Conservation (phyloP, 192 early-diverging fungal species). For the Geranomyces michiganensis region DNA sequence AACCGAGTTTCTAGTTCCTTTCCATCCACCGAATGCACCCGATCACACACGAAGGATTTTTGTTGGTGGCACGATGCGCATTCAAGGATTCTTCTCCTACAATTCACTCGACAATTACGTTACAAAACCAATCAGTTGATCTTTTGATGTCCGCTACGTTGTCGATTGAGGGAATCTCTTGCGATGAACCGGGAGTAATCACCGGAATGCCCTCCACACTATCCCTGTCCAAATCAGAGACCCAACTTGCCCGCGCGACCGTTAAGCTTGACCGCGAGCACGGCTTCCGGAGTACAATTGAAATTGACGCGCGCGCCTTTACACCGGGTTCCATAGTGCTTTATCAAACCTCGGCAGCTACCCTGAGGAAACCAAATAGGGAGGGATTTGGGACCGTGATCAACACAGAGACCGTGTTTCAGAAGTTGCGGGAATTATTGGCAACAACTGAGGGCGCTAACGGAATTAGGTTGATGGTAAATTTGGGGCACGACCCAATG, state of each 20-base stretch:
- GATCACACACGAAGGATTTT: constrained; percentile 84
- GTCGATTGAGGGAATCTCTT: constrained; percentile 10
- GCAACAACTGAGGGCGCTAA: constrained; percentile 41
- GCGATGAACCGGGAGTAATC: constrained; percentile 37
- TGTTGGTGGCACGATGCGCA: constrained; percentile 87
- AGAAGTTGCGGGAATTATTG: constrained; percentile 40
- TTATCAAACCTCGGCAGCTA: constrained; percentile 49
- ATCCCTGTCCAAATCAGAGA: constrained; percentile 43
- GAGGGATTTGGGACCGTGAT: too few relatives aligned
- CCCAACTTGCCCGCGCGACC: constrained; percentile 22
- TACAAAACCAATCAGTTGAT: constrained; percentile 52
- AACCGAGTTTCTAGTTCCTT: constrained; percentile 65
- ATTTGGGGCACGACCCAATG: constrained; percentile 52
- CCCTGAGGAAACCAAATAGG: too few relatives aligned
- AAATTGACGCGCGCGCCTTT: constrained; percentile 63
- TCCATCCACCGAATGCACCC: constrained; percentile 93
- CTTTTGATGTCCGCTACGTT: constrained; percentile 47
- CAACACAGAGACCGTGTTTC: constrained; percentile 2
- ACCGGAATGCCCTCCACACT: constrained; percentile 62
- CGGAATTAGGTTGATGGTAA: constrained; percentile 51
- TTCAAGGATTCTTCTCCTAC: constrained; percentile 52
- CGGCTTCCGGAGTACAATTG: constrained; percentile 51
- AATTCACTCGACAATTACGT: constrained; percentile 51
- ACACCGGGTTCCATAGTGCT: constrained; percentile 81
- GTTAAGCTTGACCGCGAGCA: constrained; percentile 13